Evolutionary conservation across 495 filamentous ascomycete species (phyloP).

Genomic region (Cercophora scortea): DNA sequence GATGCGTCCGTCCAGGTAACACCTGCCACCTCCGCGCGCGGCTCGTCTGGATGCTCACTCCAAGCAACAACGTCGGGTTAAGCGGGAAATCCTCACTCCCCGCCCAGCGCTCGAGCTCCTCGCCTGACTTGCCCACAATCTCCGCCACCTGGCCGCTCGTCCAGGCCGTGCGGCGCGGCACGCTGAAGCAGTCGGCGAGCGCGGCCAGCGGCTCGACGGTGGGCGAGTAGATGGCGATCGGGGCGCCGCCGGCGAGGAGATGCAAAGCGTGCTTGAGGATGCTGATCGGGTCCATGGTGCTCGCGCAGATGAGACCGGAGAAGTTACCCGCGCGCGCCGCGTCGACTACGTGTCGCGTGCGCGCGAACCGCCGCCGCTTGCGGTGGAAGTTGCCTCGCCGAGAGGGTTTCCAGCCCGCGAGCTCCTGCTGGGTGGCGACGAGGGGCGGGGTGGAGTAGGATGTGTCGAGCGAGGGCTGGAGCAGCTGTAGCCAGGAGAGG

Average conservation of each 20-base stretch:
- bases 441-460: constrained; percentile 57
- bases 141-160: constrained; percentile 30
- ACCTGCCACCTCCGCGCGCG: constrained; percentile 79
- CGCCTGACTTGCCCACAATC: constrained; percentile 23
- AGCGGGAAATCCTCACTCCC: constrained; percentile 67
- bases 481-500: constrained; percentile 82
- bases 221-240: constrained; percentile 76
- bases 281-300: constrained; percentile 67
- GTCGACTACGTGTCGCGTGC: constrained; percentile 58
- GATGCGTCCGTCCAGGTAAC: constrained; percentile 85
- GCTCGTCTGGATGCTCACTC: constrained; percentile 69
- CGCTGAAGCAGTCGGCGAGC: constrained; percentile 73
- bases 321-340: constrained; percentile 68
- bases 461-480: constrained; percentile 63
- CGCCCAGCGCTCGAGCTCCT: constrained; percentile 38
- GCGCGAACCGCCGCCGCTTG: constrained; percentile 76
- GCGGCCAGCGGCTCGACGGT: constrained; percentile 67
- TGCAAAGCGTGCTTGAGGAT: constrained; percentile 68
- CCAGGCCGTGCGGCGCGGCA: constrained; percentile 66
- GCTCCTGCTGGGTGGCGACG: constrained; percentile 39
- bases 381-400: constrained; percentile 75
- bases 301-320: constrained; percentile 74
- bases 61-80: constrained; percentile 75
- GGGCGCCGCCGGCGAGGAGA: constrained; percentile 71
- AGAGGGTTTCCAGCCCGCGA: constrained; percentile 62